Conservation (phyloP, 176 grass and related monocot genomes). For the Triticum turgidum region DNA sequence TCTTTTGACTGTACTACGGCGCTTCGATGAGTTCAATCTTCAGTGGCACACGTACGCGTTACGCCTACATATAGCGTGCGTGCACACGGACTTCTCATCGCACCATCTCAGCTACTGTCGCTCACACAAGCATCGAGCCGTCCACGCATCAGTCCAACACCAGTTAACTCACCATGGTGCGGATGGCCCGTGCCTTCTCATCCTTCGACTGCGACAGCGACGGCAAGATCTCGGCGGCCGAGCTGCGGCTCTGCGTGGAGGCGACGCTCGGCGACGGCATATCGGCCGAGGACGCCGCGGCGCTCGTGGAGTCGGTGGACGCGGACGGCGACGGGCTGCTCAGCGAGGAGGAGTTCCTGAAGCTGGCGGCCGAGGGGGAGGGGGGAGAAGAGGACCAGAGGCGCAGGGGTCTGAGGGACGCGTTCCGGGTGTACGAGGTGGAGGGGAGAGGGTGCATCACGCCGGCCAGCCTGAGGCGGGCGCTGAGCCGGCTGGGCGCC, state of each 20-base stretch:
- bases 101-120: neutral
- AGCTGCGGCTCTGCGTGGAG: neutral
- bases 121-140: too few relatives aligned
- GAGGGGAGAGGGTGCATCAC: neutral
- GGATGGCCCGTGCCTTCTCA: neutral
- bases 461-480: neutral
- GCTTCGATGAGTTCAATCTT: neutral
- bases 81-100: neutral
- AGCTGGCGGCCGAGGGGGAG: neutral
- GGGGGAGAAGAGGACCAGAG: neutral
- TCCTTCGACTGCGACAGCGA: neutral
- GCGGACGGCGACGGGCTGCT: neutral
- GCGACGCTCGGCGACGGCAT: neutral
- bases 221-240: neutral
- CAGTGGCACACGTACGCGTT: neutral
- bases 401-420: neutral
- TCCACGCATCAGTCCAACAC: too few relatives aligned
- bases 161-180: too few relatives aligned
- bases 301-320: neutral
- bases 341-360: neutral
- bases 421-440: neutral
- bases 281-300: neutral
- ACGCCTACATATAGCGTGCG: neutral
- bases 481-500: neutral
- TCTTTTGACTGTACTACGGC: neutral